These are phyloP conservation scores for Yueomyces sp. DNA, from an alignment of 805 yeast species.

Conservation along the genomic window DNA sequence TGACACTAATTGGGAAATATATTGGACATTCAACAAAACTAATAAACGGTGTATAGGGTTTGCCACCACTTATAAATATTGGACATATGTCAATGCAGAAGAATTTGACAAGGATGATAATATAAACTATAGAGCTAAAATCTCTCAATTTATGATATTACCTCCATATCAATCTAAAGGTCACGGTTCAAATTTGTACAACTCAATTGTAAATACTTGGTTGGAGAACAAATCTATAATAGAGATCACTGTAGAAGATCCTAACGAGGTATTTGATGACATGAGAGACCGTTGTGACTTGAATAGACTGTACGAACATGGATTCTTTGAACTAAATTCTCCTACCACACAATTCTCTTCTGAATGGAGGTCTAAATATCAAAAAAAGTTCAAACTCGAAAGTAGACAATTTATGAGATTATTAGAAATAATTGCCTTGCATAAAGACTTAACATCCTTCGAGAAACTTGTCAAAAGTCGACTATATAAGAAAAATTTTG, in stretches of 20 bases:
- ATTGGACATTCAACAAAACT: conserved; percentile 30
- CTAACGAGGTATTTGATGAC: conserved; percentile 85
- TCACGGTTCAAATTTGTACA: conserved; percentile 60
- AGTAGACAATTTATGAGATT: conserved; percentile 66
- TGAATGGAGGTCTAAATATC: conserved; percentile 8
- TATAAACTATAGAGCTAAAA: conserved; percentile 44
- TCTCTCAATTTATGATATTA: conserved; percentile 73
- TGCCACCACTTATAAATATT: conserved; percentile 71
- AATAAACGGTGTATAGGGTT: conserved; percentile 54
- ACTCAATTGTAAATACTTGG: conserved; percentile 43
- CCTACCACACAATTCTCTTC: conserved; percentile 4
- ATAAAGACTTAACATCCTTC: conserved; percentile 28
- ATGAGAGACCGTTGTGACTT: conserved; percentile 76
- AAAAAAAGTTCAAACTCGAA: conserved; percentile 45
- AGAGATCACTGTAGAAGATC: conserved; percentile 88
- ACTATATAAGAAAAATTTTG: conserved; percentile 65
- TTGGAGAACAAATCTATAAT: conserved; percentile 34
- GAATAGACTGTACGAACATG: conserved; percentile 28
- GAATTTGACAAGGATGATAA: conserved; percentile 33
- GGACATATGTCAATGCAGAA: conserved; percentile 49
- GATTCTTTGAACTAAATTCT: conserved; percentile 13
- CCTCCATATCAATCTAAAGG: conserved; percentile 72
- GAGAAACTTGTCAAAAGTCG: conserved; percentile 61
- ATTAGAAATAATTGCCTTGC: conserved; percentile 54
- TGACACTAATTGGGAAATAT: conserved; percentile 76